phyloP scores from a whole-genome alignment of 2,329 filamentous ascomycete species.

The Chaetomiaceae sp. region DNA sequence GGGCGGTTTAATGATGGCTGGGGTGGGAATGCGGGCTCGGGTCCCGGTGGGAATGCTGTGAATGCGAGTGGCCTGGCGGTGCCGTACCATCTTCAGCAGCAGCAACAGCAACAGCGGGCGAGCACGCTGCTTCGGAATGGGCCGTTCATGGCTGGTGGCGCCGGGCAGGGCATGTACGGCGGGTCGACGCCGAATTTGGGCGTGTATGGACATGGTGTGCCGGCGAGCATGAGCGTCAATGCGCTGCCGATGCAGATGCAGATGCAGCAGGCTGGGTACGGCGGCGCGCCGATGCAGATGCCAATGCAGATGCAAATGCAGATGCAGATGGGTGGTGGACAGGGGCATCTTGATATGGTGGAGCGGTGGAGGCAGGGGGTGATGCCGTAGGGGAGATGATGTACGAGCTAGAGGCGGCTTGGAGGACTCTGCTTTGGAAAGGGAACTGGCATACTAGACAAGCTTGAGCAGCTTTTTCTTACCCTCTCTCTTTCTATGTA shows the following conservation, averaged over 20 bases:
- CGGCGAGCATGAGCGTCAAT: not conserved
- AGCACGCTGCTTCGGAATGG: slow-evolving; percentile 1
- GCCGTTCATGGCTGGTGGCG: not conserved
- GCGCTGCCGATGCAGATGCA: not conserved
- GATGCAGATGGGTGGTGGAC: slow-evolving; percentile 20
- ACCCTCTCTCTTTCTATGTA: not conserved
- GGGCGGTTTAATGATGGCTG: slow-evolving; percentile 50
- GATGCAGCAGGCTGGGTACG: not conserved
- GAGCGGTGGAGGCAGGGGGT: slow-evolving; percentile 32
- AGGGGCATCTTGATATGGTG: slow-evolving; percentile 28
- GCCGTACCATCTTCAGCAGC: not conserved
- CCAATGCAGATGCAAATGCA: slow-evolving; percentile 1
- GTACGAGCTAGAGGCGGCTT: too few relatives aligned
- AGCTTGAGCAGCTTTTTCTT: not conserved
- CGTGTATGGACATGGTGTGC: not conserved
- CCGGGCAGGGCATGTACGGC: slow-evolving; percentile 1
- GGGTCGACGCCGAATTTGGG: slow-evolving; percentile 13
- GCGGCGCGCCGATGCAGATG: not conserved
- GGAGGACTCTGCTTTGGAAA: too few relatives aligned
- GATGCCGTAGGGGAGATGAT: slow-evolving; percentile 18
- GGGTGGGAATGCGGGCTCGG: slow-evolving; percentile 36
- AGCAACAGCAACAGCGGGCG: slow-evolving; percentile 12
- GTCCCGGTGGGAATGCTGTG: slow-evolving; percentile 1
- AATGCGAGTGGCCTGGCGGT: too few relatives aligned
- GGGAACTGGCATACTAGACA: not conserved